These are phyloP conservation scores for Trichoderma atroviride DNA, from an alignment of 2,329 filamentous ascomycete genomes.

Conservation along the genomic window DNA sequence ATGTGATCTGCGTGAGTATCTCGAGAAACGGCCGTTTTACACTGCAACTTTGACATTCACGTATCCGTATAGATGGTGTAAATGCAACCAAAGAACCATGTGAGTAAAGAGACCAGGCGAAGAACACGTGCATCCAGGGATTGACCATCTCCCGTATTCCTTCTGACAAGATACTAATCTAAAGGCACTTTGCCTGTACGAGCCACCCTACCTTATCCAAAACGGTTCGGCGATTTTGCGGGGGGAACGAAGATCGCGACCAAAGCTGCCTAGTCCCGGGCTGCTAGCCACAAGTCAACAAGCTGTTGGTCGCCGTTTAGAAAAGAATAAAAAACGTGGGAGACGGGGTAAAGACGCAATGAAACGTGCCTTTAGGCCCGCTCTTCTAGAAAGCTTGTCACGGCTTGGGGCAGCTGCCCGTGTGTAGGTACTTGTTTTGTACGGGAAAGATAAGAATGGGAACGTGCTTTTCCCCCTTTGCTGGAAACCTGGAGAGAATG, in stretches of 20 bases:
- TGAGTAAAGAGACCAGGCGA: background rate
- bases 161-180: background rate
- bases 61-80: background rate
- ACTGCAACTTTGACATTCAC: background rate
- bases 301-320: background rate
- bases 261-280: background rate
- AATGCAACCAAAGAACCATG: background rate
- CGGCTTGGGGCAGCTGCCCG: background rate
- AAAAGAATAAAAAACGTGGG: constrained; percentile 18
- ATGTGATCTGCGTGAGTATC: background rate
- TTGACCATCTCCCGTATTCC: background rate
- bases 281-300: background rate
- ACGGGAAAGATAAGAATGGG: background rate
- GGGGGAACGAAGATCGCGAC: constrained; percentile 21
- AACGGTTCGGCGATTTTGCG: constrained; percentile 17
- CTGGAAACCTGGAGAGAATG: background rate
- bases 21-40: background rate
- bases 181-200: background rate
- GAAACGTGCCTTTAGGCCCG: constrained; percentile 20
- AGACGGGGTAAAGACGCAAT: constrained; percentile 10
- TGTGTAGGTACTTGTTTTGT: background rate
- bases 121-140: background rate
- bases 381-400: background rate
- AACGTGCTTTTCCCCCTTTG: background rate
- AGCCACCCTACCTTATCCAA: background rate